Evolutionary conservation across 345 rosid species (phyloP), one percentile per base, ranked within the genome.

Genomic region (Balakata baccata): DNA sequence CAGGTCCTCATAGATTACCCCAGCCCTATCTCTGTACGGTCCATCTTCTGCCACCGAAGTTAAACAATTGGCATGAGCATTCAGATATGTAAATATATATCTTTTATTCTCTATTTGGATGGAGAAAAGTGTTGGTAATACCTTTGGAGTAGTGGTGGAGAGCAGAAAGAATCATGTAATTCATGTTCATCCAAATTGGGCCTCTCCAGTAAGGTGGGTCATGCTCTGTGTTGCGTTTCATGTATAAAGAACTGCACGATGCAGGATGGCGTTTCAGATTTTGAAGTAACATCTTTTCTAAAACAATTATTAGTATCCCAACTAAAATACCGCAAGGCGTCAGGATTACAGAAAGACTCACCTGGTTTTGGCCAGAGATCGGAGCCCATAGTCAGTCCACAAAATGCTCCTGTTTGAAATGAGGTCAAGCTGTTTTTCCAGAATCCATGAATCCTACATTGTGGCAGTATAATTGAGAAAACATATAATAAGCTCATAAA

Each of bases 171-270:
- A 90, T 87, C 92, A 89, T 75, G 84, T 91, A 95, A 79, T 92
- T 95, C 87, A 95, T 79, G 86, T 92, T 95, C 89, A 91, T 87
- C 97, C 98, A 92, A 76, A 91, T 84, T 17, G 97, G 91, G 66
- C 98, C 97, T 82, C 98, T 89, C 99, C 99, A 95, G 66, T 95
- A 95, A 5, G 98, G 98, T 66, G 98, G 88, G 51, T 95, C 92
- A 25, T 89, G 92, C 81, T 95, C 90, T 10, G 93, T 87, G 80
- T 92, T 95, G 80, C 86, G 89, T 81, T 88, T 88, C 98, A 92
- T 95, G 87, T 92, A 91, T 80, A 92, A 23, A 66, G 97, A 86
- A 80, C 97, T 95, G 81, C 46, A 45, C 43, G 2, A 29, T 29
- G 34, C 1, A 29, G 34, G 34, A 29, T 29, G 34, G 34, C 34